phyloP scores from a whole-genome alignment of 2,329 filamentous ascomycete genomes.

The Elsinoe arachidis region DNA sequence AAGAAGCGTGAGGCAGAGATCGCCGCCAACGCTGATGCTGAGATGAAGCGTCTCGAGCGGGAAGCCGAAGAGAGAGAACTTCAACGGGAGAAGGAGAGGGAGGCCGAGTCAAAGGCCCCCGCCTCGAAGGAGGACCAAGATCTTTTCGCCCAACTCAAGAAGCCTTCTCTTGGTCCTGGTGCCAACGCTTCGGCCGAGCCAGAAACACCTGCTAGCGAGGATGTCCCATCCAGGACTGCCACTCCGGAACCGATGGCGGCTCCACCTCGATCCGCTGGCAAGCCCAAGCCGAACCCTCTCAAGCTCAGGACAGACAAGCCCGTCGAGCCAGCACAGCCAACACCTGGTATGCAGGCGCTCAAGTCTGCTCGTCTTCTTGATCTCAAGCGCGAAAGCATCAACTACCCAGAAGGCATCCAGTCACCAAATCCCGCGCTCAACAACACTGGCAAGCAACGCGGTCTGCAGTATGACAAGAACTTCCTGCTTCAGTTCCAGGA shows the following conservation, averaged over 20 bases:
- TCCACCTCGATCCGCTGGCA: slow-evolving; percentile 33
- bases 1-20: slow-evolving; percentile 45
- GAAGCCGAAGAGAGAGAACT: slow-evolving; percentile 42
- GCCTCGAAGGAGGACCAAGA: slow-evolving; percentile 34
- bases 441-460: slow-evolving; percentile 68
- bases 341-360: slow-evolving; percentile 83
- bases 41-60: slow-evolving; percentile 40
- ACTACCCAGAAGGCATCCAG: slow-evolving; percentile 74
- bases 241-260: slow-evolving; percentile 23
- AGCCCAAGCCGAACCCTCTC: slow-evolving; percentile 77
- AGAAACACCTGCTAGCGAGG: slow-evolving; percentile 11
- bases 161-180: slow-evolving; percentile 40
- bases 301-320: slow-evolving; percentile 82
- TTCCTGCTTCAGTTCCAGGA: slow-evolving; percentile 95
- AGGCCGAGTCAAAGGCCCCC: slow-evolving; percentile 18
- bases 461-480: slow-evolving; percentile 88
- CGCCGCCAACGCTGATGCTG: slow-evolving; percentile 46
- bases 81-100: slow-evolving; percentile 32
- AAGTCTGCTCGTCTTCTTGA: slow-evolving; percentile 85
- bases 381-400: slow-evolving; percentile 60
- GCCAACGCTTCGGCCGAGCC: slow-evolving; percentile 25
- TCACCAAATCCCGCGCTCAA: slow-evolving; percentile 93
- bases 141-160: slow-evolving; percentile 41
- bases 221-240: slow-evolving; percentile 16
- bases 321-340: slow-evolving; percentile 85